Evolutionary conservation across 306 rosid genomes (phyloP), one percentile per base, ranked within the genome.

Genomic region (Ammopiptanthus mongolicus): DNA sequence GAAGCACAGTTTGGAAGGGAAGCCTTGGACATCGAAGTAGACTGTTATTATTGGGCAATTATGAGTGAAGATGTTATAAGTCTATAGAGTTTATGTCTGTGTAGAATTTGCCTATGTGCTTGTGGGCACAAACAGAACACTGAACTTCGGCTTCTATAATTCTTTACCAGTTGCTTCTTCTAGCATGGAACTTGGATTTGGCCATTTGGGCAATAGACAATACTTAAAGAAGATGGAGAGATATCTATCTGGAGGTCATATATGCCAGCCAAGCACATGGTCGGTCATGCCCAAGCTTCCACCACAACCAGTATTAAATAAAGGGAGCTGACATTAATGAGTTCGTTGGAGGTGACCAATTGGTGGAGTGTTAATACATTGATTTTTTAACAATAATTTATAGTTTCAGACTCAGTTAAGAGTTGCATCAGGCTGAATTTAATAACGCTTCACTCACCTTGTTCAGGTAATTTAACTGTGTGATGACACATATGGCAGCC

Each of bases 391-490:
- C 44, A 52, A 42, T 5, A 39, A 42, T 51, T 31, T 31, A 58
- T 25, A 58, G 19, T 75, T 78, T n/a, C n/a, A n/a, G n/a, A 2
- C 3, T 50, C 28, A 23, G 69, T 41, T 21, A 60, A 19, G 60
- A 65, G 60, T 23, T 58, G 48, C 61, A 46, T 72, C 76, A 39
- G 50, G 36, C 33, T 67, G 8, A 63, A 41, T 56, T 13, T 23
- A 34, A 66, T 39, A 77, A 51, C 48, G 19, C 50, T 22, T 42
- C 51, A 85, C 95, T 80, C 77, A 95, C 98, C 97, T 84, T 95
- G 88, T 95, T 95, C 61, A 92, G 88, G 86, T 95, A 95, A 86
- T 91, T 95, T 77, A 95, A 71, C 83, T 95, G 97, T 61, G 97
- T 92, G 78, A 91, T 55, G 65, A 95, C 93, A 18, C 97, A 91